Conservation (phyloP, 2,329 filamentous ascomycete species). For the Sporothrix pseudoabietina region DNA sequence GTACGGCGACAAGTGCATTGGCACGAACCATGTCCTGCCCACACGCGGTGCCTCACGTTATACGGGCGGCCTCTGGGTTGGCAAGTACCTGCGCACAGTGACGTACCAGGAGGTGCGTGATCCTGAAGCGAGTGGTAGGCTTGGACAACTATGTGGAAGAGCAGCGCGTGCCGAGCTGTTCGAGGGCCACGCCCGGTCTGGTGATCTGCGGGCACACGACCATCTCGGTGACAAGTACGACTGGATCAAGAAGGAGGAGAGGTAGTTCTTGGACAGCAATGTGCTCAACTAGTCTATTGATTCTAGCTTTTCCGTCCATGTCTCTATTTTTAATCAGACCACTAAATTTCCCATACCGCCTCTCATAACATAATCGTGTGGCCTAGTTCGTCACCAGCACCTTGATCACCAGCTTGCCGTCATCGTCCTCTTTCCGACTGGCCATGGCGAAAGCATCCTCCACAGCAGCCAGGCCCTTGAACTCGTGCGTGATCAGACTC, state of each 20-base stretch:
- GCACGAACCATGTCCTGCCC: constrained; percentile 58
- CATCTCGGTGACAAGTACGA: constrained; percentile 47
- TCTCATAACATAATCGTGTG: background rate
- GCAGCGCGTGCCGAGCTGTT: constrained; percentile 55
- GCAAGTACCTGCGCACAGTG: constrained; percentile 55
- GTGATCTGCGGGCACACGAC: constrained; percentile 50
- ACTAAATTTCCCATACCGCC: background rate
- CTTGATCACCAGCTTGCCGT: constrained; percentile 72
- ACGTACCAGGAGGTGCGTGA: constrained; percentile 55
- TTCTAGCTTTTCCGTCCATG: background rate
- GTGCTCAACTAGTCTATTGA: background rate
- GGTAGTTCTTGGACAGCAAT: background rate
- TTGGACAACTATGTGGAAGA: constrained; percentile 53
- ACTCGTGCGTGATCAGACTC: constrained; percentile 71
- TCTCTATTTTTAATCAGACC: background rate
- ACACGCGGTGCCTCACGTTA: constrained; percentile 52
- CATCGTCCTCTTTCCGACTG: constrained; percentile 67
- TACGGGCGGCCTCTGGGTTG: constrained; percentile 58
- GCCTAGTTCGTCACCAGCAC: constrained; percentile 55
- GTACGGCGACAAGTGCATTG: constrained; percentile 59
- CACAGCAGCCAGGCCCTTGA: constrained; percentile 63
- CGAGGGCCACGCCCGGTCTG: constrained; percentile 56
- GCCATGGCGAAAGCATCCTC: constrained; percentile 74
- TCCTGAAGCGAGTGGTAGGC: constrained; percentile 49
- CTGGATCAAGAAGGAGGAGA: constrained; percentile 44